Base-by-base conservation (phyloP, 768 basidiomycete species). In the Trametes cubensis region DNA sequence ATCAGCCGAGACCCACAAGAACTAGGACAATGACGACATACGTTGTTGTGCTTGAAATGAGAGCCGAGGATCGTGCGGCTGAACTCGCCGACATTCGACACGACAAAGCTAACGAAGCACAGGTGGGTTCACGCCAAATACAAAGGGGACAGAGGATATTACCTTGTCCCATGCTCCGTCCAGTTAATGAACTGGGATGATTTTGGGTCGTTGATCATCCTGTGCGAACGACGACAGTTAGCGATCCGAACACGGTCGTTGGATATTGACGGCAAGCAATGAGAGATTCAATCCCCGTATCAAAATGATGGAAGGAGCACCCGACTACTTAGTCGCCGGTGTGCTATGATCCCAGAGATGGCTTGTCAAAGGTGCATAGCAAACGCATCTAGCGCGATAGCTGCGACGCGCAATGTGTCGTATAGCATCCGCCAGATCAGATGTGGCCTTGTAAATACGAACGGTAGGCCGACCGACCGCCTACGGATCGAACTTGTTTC, bases 21-120 rank as follows among this genome's bases (percentile, higher is more conserved):
- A 60, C 61, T 55, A 51, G 28, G 51, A 48, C 60, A 55, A 51
- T 39, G 40, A 23, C 59, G 21, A 77, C 89, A 59, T 63, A 90
- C 90, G 72, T 93, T 93, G 73, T 92, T 93, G 76, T 94, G 92
- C 74, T 93, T 94, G 76, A 94, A 94, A 71, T 94, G 92, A 2
- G 87, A 85, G 3, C 91, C 91, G 30, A 94, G 80, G 67, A 93
- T 92, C 69, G 85, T 90, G 62, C 90, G 80, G 67, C 90, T 92
- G 72, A 94, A 94, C 71, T 92, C 90, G 73, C 89, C 88, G 50
- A 91, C 89, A 62, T 92, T 92, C 45, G 87, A 89, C 39, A 94
- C 92, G 48, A 93, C 89, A 68, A 94, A 93, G 49, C 89, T 83
- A 44, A 15, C 26, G 46, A n/a, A 40, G 40, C 58, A 63, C 40